phyloP scores from a whole-genome alignment of 805 yeast genomes.

The Candida quercuum region DNA sequence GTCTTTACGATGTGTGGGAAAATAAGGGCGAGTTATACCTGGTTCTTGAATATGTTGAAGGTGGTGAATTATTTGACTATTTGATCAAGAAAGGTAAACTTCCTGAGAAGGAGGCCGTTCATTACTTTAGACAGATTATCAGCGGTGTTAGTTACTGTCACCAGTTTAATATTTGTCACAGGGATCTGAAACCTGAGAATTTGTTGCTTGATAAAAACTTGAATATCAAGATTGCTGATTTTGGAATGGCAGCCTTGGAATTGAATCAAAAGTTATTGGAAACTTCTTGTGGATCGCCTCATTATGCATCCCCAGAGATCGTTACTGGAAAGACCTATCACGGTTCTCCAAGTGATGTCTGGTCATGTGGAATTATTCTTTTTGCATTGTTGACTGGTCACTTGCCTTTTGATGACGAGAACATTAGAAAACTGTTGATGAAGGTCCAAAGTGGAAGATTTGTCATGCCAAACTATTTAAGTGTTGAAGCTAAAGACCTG shows the following conservation, averaged over 20 bases:
- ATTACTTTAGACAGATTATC: slow-evolving; percentile 82
- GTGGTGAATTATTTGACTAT: slow-evolving; percentile 93
- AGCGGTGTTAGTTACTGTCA: slow-evolving; percentile 82
- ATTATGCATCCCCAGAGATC: slow-evolving; percentile 97
- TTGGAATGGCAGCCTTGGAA: slow-evolving; percentile 98
- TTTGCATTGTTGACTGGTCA: slow-evolving; percentile 94
- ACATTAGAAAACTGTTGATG: slow-evolving; percentile 76
- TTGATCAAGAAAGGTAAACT: slow-evolving; percentile 84
- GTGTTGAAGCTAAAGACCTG: slow-evolving; percentile 82
- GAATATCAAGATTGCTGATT: slow-evolving; percentile 94
- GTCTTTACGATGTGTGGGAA: slow-evolving; percentile 84
- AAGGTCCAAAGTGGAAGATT: slow-evolving; percentile 91
- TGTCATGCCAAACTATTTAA: slow-evolving; percentile 74
- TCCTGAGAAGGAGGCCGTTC: slow-evolving; percentile 85
- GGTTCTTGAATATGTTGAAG: slow-evolving; percentile 92
- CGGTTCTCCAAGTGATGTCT: slow-evolving; percentile 94
- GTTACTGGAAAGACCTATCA: slow-evolving; percentile 94
- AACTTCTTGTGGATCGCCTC: slow-evolving; percentile 97
- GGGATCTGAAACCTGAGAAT: slow-evolving; percentile 83
- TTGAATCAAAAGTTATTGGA: slow-evolving; percentile 75
- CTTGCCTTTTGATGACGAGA: slow-evolving; percentile 95
- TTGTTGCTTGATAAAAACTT: slow-evolving; percentile 72
- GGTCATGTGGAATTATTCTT: slow-evolving; percentile 96
- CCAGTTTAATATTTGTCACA: slow-evolving; percentile 80
- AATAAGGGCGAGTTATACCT: slow-evolving; percentile 77